These are phyloP conservation scores for Populus davidiana DNA, from an alignment of 345 rosid species.

Conservation along the genomic window DNA sequence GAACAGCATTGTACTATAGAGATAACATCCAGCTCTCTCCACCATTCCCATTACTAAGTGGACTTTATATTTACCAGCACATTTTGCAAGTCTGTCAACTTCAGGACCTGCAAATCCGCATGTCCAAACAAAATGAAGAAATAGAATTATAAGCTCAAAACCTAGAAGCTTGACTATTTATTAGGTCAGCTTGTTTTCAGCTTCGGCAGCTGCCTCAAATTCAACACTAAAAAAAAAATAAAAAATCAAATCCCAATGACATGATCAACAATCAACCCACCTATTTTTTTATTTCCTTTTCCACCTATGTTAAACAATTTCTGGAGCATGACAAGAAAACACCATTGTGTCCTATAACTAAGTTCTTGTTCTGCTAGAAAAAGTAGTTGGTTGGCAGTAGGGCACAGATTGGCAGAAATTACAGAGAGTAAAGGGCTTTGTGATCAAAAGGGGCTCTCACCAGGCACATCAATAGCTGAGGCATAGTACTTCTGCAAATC, in stretches of 20 bases:
- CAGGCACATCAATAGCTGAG: slow-evolving; percentile 26
- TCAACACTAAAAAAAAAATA: not conserved
- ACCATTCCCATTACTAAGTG: slow-evolving; percentile 27
- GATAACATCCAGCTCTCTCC: slow-evolving; percentile 16
- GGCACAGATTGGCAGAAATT: not conserved
- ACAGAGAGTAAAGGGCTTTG: not conserved
- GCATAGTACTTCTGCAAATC: slow-evolving; percentile 8
- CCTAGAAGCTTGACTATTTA: not conserved
- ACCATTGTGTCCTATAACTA: not conserved
- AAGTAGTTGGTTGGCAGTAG: not conserved
- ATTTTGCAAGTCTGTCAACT: slow-evolving; percentile 13
- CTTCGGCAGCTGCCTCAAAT: not conserved
- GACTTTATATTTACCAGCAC: slow-evolving; percentile 19
- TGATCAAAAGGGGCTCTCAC: slow-evolving; percentile 4
- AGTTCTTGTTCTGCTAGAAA: not conserved
- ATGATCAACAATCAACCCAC: not conserved
- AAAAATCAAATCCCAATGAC: not conserved
- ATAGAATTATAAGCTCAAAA: not conserved
- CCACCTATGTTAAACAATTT: not conserved
- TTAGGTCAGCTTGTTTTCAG: not conserved
- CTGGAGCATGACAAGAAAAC: not conserved
- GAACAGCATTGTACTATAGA: slow-evolving; percentile 23
- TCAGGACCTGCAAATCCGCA: slow-evolving; percentile 20
- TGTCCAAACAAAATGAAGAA: not conserved
- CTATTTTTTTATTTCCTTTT: not conserved